A percentile compares a stretch with the other conserved stretches of the same genome.
phyloP scores from a whole-genome alignment of 2,329 filamentous ascomycete genomes.

The Cladophialophora carrionii region DNA sequence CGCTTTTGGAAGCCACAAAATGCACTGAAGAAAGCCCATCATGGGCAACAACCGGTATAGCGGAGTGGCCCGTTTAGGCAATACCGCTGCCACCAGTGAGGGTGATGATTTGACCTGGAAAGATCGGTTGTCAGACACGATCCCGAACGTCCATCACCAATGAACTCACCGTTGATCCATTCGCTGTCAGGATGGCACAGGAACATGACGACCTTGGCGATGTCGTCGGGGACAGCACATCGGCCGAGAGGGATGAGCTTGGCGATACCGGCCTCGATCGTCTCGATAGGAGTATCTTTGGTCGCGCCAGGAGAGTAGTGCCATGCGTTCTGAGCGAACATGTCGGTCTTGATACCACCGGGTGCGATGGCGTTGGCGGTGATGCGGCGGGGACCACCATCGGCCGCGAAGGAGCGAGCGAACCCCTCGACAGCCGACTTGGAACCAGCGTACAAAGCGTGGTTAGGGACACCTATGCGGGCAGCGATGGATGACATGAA shows the following conservation, averaged over 20 bases:
- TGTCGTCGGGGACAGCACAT: constrained; percentile 61
- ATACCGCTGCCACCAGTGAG: constrained; percentile 35
- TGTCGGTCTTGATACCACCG: constrained; percentile 74
- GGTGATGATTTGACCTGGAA: constrained; percentile 36
- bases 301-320: constrained; percentile 64
- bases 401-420: constrained; percentile 71
- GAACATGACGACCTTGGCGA: constrained; percentile 61
- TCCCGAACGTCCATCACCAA: not conserved
- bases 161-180: constrained; percentile 64
- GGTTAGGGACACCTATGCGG: constrained; percentile 68
- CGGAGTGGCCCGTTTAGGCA: constrained; percentile 26
- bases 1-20: constrained; percentile 27
- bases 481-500: constrained; percentile 61
- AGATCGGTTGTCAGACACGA: constrained; percentile 1
- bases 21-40: constrained; percentile 16
- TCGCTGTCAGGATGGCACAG: constrained; percentile 62
- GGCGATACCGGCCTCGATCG: constrained; percentile 60
- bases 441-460: constrained; percentile 71
- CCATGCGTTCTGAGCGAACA: constrained; percentile 73
- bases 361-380: constrained; percentile 75
- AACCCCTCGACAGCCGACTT: constrained; percentile 75
- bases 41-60: constrained; percentile 3
- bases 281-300: constrained; percentile 51
- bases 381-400: constrained; percentile 69
- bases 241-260: constrained; percentile 63